Base-by-base conservation (phyloP, 257 asterid genomes). In the Solanum sparsipilum region DNA sequence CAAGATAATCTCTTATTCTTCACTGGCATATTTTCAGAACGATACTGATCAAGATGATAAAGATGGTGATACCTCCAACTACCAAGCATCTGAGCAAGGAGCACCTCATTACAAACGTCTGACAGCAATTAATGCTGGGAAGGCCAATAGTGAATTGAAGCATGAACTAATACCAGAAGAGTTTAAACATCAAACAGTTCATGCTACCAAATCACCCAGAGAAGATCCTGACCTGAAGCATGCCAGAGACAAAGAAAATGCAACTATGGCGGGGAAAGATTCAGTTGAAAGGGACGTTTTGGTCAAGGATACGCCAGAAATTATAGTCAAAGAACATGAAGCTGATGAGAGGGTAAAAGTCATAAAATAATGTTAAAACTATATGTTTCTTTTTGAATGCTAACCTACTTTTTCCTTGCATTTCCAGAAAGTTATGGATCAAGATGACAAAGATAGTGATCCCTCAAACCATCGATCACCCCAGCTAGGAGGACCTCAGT, bases 201-300 rank as follows among this genome's bases (percentile, higher is more conserved):
- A 25, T 27, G 85, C 65, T 79, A 79, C 67, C 85, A 79, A 44
- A 79, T 10, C 67, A 44, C 67, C 85, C 85, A 9, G 10, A 44
- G 67, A 79, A 44, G 65, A 79, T 79, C 13, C 60, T 41, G 84
- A 78, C 60, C 67, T 44, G 67, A 79, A 44, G 65, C 67, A 79
- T 79, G 67, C 38, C 85, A 79, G 67, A 79, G 85, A 79, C 85
- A 79, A 44, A 79, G 85, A 79, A 79, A 79, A 44, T 79, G 91
- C 91, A 38, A 89, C 94, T 6, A 91, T 92, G 20, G 78, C n/a
- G 84, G 93, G 86, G 48, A 90, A 93, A 88, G 92, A 93, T 73
- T 93, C 89, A 25, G 91, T 92, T 7, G 98, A 95, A 31, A 97
- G 93, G 27, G 98, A 94, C 56, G 35, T 79, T 65, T 25, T 31